Evolutionary conservation across 2,329 filamentous ascomycete species (phyloP).

Genomic region (Aspergillus brasiliensis): DNA sequence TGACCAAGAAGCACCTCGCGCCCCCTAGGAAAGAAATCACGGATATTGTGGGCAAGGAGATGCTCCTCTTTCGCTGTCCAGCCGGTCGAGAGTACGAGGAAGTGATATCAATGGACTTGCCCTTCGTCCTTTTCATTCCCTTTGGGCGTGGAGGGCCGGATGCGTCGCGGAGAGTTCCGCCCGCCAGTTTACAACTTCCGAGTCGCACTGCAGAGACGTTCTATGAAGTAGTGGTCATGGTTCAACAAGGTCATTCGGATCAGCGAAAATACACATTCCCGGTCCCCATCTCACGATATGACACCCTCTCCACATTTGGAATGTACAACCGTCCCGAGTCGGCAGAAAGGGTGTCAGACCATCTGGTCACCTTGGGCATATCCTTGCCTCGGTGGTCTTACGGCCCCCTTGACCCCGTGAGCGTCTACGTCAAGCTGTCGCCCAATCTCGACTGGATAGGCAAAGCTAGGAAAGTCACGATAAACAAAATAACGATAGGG

Average conservation of each 20-base stretch:
- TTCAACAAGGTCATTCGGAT: slow-evolving; percentile 84
- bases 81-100: slow-evolving; percentile 82
- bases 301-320: slow-evolving; percentile 95
- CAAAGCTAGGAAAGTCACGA: slow-evolving; percentile 89
- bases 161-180: slow-evolving; percentile 83
- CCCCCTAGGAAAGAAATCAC: slow-evolving; percentile 87
- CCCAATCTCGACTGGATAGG: slow-evolving; percentile 89
- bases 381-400: slow-evolving; percentile 96
- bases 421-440: slow-evolving; percentile 90
- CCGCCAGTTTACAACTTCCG: slow-evolving; percentile 85
- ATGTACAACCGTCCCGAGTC: slow-evolving; percentile 98
- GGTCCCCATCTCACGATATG: slow-evolving; percentile 87
- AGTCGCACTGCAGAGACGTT: slow-evolving; percentile 95
- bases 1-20: slow-evolving; percentile 87
- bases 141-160: slow-evolving; percentile 91
- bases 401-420: slow-evolving; percentile 90
- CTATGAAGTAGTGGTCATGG: slow-evolving; percentile 94
- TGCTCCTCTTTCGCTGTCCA: slow-evolving; percentile 84
- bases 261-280: slow-evolving; percentile 92
- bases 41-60: slow-evolving; percentile 94
- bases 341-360: slow-evolving; percentile 81
- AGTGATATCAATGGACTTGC: slow-evolving; percentile 93
- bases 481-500: slow-evolving; percentile 87
- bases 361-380: slow-evolving; percentile 87
- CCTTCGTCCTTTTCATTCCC: slow-evolving; percentile 96